These are phyloP conservation scores for Ottelia alismoides DNA, from an alignment of 106 monocot genomes.

Conservation along the genomic window DNA sequence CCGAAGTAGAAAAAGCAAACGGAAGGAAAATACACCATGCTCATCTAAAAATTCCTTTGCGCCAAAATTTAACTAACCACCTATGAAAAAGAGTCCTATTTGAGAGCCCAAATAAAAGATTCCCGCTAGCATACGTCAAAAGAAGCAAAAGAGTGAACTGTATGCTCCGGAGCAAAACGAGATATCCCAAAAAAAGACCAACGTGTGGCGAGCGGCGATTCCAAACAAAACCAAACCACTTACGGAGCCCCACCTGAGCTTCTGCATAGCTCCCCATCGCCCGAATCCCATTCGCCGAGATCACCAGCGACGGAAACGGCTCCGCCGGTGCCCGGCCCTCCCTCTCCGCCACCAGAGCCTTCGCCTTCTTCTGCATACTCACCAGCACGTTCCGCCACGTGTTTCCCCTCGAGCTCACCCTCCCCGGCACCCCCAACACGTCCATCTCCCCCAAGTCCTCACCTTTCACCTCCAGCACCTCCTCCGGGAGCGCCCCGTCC, in stretches of 20 bases:
- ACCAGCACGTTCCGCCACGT: slow-evolving; percentile 93
- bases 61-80: too few species aligned
- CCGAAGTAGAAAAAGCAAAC: too few species aligned
- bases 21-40: too few species aligned
- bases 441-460: slow-evolving; percentile 67
- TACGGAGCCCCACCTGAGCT: slow-evolving; percentile 98
- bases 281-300: slow-evolving; percentile 37
- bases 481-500: slow-evolving; percentile 68
- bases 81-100: too few species aligned
- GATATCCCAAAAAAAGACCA: too few species aligned
- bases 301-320: slow-evolving; percentile 76
- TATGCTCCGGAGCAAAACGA: too few species aligned
- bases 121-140: too few species aligned
- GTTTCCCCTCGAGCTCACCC: slow-evolving; percentile 53
- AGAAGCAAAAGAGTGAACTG: too few species aligned
- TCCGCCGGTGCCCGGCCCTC: slow-evolving; percentile 41
- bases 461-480: slow-evolving; percentile 46
- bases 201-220: too few species aligned
- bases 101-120: too few species aligned
- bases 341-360: slow-evolving; percentile 32
- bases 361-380: slow-evolving; percentile 89
- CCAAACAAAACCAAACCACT: too few species aligned
- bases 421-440: slow-evolving; percentile 29
- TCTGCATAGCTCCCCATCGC: slow-evolving; percentile 88
- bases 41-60: too few species aligned